Percentiles rank a stretch among this genome's conserved stretches.
Evolutionary conservation across 1,284 basidiomycete genomes (phyloP).

Genomic region (Wolfiporia cocos): DNA sequence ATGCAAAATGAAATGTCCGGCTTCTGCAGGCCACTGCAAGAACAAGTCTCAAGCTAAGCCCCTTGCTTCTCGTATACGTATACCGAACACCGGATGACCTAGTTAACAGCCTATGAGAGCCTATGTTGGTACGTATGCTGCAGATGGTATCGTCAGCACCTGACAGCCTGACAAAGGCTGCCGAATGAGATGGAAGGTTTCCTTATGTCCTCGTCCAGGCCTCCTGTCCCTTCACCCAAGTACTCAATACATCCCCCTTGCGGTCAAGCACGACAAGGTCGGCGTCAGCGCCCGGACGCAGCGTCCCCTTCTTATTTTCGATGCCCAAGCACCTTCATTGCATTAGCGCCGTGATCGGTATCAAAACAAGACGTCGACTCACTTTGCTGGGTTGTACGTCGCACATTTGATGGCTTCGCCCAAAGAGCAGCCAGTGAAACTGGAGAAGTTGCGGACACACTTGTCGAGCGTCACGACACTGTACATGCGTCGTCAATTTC

Average conservation of each 20-base stretch:
- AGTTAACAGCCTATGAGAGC: too few species aligned
- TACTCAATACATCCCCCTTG: slow-evolving; percentile 63
- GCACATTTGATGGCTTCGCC: slow-evolving; percentile 83
- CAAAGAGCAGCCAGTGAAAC: slow-evolving; percentile 78
- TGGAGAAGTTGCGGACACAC: slow-evolving; percentile 79
- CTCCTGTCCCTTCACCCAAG: slow-evolving; percentile 77
- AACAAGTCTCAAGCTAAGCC: too few species aligned
- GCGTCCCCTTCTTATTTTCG: slow-evolving; percentile 71
- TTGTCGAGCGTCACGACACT: slow-evolving; percentile 79
- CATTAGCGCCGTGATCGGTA: neutral
- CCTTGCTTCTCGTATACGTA: too few species aligned
- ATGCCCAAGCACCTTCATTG: slow-evolving; percentile 65
- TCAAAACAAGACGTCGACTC: slow-evolving; percentile 15
- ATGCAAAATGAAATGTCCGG: too few species aligned
- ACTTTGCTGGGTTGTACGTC: slow-evolving; percentile 78
- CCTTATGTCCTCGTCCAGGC: slow-evolving; percentile 52
- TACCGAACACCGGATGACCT: too few species aligned
- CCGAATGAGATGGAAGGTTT: too few species aligned
- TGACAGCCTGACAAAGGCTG: too few species aligned
- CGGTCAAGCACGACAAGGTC: slow-evolving; percentile 75
- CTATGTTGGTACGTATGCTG: too few species aligned
- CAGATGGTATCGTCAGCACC: too few species aligned
- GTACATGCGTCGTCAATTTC: slow-evolving; percentile 1
- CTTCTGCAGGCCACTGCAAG: too few species aligned
- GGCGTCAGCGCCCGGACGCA: slow-evolving; percentile 77